A percentile compares a stretch with the other conserved stretches of the same genome.
These are phyloP conservation scores for Rostrohypoxylon terebratum DNA, from an alignment of 495 filamentous ascomycete species.

Conservation along the genomic window DNA sequence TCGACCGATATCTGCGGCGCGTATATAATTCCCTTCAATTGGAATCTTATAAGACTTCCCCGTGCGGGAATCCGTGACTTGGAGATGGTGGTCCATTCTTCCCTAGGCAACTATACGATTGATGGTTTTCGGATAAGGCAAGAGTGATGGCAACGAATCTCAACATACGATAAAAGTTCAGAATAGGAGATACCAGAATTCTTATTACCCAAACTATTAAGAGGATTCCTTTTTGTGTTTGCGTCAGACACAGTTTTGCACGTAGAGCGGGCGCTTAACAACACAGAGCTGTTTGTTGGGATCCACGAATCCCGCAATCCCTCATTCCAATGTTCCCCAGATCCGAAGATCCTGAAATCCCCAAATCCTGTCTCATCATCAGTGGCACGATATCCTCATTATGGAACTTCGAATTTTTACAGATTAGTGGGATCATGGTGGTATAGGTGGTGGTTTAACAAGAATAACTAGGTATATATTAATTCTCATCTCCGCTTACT, in stretches of 20 bases:
- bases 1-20: slow-evolving; percentile 36
- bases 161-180: slow-evolving; percentile 22
- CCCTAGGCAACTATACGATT: background rate
- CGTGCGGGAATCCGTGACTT: slow-evolving; percentile 47
- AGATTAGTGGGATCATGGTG: background rate
- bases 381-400: slow-evolving; percentile 11
- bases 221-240: slow-evolving; percentile 15
- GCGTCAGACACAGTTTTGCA: background rate
- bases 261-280: slow-evolving; percentile 16
- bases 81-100: slow-evolving; percentile 43
- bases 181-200: background rate
- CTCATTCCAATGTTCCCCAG: slow-evolving; percentile 40
- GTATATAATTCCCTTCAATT: slow-evolving; percentile 40
- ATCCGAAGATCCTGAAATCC: slow-evolving; percentile 44
- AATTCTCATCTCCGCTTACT: slow-evolving; percentile 7
- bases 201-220: slow-evolving; percentile 33
- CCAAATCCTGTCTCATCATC: slow-evolving; percentile 30
- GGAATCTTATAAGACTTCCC: slow-evolving; percentile 47
- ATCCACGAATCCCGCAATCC: slow-evolving; percentile 48
- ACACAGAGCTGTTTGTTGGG: slow-evolving; percentile 9
- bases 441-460: slow-evolving; percentile 1
- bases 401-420: background rate
- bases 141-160: background rate
- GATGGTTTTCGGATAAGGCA: background rate
- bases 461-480: slow-evolving; percentile 44